Evolutionary conservation across 768 basidiomycete species (phyloP).

Genomic region (Tremella fuciformis): DNA sequence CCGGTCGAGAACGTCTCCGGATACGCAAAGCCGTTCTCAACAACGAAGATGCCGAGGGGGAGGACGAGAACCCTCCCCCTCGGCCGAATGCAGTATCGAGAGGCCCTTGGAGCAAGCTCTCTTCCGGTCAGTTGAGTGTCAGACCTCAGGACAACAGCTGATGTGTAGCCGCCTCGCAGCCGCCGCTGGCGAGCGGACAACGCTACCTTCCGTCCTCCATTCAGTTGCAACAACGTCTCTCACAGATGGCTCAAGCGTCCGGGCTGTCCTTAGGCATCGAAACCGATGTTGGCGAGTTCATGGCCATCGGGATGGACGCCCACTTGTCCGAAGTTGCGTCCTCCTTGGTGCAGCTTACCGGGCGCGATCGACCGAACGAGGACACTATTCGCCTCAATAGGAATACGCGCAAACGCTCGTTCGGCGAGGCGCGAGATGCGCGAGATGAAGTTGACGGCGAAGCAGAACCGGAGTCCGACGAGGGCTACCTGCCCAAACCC

Average conservation of each 20-base stretch:
- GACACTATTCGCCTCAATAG: slow-evolving; percentile 29
- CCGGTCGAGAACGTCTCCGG: slow-evolving; percentile 26
- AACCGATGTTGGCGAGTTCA: slow-evolving; percentile 40
- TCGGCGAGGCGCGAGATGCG: neutral
- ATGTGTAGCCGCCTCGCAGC: slow-evolving; percentile 20
- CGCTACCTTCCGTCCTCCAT: slow-evolving; percentile 33
- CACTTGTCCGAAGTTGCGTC: slow-evolving; percentile 35
- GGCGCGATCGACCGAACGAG: slow-evolving; percentile 25
- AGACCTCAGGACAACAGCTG: slow-evolving; percentile 6
- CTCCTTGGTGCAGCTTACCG: slow-evolving; percentile 30
- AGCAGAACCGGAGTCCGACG: slow-evolving; percentile 53
- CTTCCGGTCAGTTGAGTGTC: slow-evolving; percentile 21
- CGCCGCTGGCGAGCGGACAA: slow-evolving; percentile 20
- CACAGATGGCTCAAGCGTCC: slow-evolving; percentile 26
- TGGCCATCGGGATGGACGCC: slow-evolving; percentile 39
- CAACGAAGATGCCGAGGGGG: slow-evolving; percentile 17
- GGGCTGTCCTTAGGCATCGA: slow-evolving; percentile 27
- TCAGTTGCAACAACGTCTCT: slow-evolving; percentile 30
- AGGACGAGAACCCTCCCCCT: slow-evolving; percentile 16
- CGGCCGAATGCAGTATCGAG: slow-evolving; percentile 12
- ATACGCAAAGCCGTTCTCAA: slow-evolving; percentile 24
- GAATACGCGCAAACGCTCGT: neutral
- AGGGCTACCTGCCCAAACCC: slow-evolving; percentile 58
- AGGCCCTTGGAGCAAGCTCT: slow-evolving; percentile 11
- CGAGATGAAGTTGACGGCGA: neutral